Percentiles rank a stretch among this genome's conserved stretches.
Evolutionary conservation across 805 yeast genomes (phyloP).

Genomic region (Wickerhamiella kurtzmanii): DNA sequence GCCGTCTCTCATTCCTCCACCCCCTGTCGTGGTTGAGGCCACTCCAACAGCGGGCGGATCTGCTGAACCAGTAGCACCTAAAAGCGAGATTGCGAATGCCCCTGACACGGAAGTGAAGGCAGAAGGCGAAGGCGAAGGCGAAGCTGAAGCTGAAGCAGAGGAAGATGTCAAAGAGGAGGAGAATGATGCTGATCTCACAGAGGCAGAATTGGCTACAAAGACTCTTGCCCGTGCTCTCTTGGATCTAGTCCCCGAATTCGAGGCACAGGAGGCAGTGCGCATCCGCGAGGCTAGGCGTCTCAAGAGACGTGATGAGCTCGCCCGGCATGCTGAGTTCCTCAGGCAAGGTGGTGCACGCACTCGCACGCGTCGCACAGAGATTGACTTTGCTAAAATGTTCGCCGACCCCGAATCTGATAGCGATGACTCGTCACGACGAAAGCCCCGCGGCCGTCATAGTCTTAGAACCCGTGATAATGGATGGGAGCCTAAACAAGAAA

Average conservation of each 20-base stretch:
- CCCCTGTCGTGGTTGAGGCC: not conserved
- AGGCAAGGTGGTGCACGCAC: constrained; percentile 23
- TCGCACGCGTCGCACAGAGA: not conserved
- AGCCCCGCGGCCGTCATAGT: constrained; percentile 6
- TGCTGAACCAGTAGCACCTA: no score
- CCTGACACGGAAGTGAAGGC: not conserved
- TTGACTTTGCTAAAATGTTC: constrained; percentile 1
- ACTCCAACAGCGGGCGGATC: not conserved
- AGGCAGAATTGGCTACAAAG: not conserved
- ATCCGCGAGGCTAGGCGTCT: constrained; percentile 13
- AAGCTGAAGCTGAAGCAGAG: not conserved
- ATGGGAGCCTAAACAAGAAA: constrained; percentile 12
- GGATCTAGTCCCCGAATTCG: constrained; percentile 16
- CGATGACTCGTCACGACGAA: constrained; percentile 2
- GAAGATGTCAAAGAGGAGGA: not conserved
- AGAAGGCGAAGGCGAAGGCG: not conserved
- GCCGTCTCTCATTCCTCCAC: not conserved
- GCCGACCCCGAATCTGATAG: constrained; percentile 3
- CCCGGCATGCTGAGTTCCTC: constrained; percentile 14
- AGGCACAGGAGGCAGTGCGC: constrained; percentile 10
- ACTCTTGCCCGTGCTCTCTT: constrained; percentile 14
- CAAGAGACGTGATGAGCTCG: constrained; percentile 13
- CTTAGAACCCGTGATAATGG: constrained; percentile 11
- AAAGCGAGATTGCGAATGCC: no score
- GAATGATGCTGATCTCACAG: constrained; percentile 1